Percentiles rank a stretch among this genome's conserved stretches.
These are phyloP conservation scores for Stagonosporopsis chrysanthemi DNA, from an alignment of 2,329 filamentous ascomycete species.

Conservation along the genomic window DNA sequence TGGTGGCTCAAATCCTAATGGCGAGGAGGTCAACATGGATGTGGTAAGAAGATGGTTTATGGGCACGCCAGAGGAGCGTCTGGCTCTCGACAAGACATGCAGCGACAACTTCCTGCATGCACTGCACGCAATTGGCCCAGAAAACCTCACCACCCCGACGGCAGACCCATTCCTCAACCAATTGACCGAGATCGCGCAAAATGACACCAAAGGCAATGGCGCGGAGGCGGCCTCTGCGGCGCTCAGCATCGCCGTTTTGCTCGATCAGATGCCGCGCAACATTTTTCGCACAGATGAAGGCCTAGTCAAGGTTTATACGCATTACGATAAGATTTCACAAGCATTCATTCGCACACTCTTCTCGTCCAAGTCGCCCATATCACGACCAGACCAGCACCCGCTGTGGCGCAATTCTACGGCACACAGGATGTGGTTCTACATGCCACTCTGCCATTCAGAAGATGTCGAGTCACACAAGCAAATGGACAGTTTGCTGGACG, in stretches of 20 bases:
- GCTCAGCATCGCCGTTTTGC: constrained; percentile 63
- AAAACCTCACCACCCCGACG: constrained; percentile 39
- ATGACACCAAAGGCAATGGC: constrained; percentile 27
- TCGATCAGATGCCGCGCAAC: constrained; percentile 71
- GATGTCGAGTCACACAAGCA: constrained; percentile 55
- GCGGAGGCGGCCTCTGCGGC: constrained; percentile 45
- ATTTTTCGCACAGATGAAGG: constrained; percentile 60
- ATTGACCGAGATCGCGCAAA: constrained; percentile 30
- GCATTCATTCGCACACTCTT: constrained; percentile 53
- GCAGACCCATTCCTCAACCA: constrained; percentile 50
- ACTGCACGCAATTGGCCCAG: constrained; percentile 49
- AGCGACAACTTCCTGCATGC: constrained; percentile 44
- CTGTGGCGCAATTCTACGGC: constrained; percentile 40
- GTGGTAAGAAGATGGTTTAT: constrained; percentile 50
- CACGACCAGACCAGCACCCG: constrained; percentile 41
- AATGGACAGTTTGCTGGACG: constrained; percentile 43
- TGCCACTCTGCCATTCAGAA: constrained; percentile 69
- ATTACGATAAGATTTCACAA: constrained; percentile 65
- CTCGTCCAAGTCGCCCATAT: constrained; percentile 25
- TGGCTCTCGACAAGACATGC: constrained; percentile 50
- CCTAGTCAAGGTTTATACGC: constrained; percentile 58
- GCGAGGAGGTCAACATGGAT: constrained; percentile 32
- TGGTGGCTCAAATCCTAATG: constrained; percentile 36
- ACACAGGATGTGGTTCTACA: constrained; percentile 64
- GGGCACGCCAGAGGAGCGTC: constrained; percentile 42